phyloP scores from a whole-genome alignment of 768 basidiomycete genomes.

The Exidia glandulosa region DNA sequence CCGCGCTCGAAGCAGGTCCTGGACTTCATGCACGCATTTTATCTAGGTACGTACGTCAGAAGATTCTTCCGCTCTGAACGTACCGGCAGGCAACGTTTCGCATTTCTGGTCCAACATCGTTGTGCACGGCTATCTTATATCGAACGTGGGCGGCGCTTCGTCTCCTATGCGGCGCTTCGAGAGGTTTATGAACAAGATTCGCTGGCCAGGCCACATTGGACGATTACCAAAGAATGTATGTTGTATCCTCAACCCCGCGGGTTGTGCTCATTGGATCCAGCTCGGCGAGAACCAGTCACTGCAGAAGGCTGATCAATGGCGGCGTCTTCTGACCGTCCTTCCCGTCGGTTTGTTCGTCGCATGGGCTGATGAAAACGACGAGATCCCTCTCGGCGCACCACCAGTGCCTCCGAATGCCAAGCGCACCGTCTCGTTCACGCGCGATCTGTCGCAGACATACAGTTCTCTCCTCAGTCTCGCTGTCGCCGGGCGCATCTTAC shows the following conservation, averaged over 20 bases:
- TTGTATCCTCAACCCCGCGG: background rate
- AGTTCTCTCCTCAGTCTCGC: background rate
- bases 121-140: conserved; percentile 16
- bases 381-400: conserved; percentile 11
- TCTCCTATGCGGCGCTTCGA: conserved; percentile 15
- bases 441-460: background rate
- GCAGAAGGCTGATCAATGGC: conserved; percentile 25
- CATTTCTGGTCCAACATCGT: conserved; percentile 17
- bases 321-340: conserved; percentile 12
- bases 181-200: conserved; percentile 14
- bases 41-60: conserved; percentile 10
- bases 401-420: conserved; percentile 11
- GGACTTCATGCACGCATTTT: conserved; percentile 24
- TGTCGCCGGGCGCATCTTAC: background rate
- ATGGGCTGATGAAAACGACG: conserved; percentile 14
- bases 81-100: no score
- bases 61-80: no score
- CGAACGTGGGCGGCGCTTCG: conserved; percentile 8
- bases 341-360: conserved; percentile 19
- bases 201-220: conserved; percentile 22
- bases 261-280: conserved; percentile 6
- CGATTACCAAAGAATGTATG: conserved; percentile 23
- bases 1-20: conserved; percentile 14
- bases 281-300: conserved; percentile 22
- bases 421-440: background rate